Base-by-base conservation (phyloP, 495 filamentous ascomycete genomes). In the Bacidia rubella region DNA sequence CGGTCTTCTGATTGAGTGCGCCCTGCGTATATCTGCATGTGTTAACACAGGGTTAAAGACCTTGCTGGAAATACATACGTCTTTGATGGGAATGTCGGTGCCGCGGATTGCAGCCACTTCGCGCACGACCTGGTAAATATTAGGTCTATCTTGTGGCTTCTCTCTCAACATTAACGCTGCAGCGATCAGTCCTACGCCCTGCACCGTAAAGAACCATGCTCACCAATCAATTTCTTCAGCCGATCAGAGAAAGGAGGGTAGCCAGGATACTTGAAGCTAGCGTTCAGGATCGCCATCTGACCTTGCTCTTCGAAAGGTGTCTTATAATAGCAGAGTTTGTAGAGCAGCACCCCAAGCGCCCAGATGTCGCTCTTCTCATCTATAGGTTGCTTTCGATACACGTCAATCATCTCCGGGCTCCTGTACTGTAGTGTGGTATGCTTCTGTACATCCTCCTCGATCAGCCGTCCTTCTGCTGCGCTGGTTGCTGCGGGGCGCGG, bases 281-380 rank as follows among this genome's bases (percentile, higher is more conserved):
- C 92, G 63, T 96, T 97, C 39, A 98, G 71, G 57, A 98, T 98
- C n/a, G 92, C 92, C 68, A 97, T 86, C 69, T 95, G 90, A 19
- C 92, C 92, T 59, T 92, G 86, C 52, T 96, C 93, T 68, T 98
- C 92, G 62, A 98, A 98, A 2, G 92, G 92, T 9, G 92, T 98
- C 24, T 93, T 98, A 70, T 97, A 98, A 71, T 97, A 98, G 70
- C 92, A 98, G 50, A 98, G 75, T 73, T 98, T 98, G 73, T 97
- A 98, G 46, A 98, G 72, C 45, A 98, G 73, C 26, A 98, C 92
- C 12, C 92, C 92, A 38, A 98, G 73, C 1, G 92, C 92, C 92
- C 92, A 98, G 19, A 98, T 94, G 68, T 98, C 92, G 41, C 89
- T 95, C 71, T 98, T 98, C 73, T 98, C 92, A 62, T 98, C 88